Base-by-base conservation (phyloP, 768 basidiomycete species). In the Tulasnella calospora region DNA sequence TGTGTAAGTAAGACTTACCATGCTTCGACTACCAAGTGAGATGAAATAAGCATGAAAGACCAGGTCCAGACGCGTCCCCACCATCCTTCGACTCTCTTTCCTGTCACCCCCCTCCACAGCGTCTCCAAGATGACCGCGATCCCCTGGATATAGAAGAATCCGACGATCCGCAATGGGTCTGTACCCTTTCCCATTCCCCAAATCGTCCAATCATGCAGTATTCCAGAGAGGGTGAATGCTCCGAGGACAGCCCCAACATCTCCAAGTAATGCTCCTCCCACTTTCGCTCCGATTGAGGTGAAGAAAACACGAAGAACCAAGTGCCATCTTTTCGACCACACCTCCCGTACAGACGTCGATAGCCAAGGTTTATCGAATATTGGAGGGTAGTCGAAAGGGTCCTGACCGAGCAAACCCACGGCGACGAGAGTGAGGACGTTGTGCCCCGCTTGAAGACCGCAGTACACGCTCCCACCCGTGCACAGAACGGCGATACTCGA, bases 271-370 rank as follows among this genome's bases (percentile, higher is more conserved):
- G 86, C 87, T 83, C 82, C 80, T 73, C 75, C 36, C 40, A 74
- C 38, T 35, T 55, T 89, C 3, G 92, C 94, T 1, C 94, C 94
- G 67, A 88, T 89, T 10, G 92, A 86, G 67, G 93, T 84, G 83
- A 94, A 93, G 0, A 89, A 92, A 80, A 89, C 88, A 13, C 92
- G 88, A 46, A 95, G 86, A 3, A 90, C 82, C 82, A 94, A 92
- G 82, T 95, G 94, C 94, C 94, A 94, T 47, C 89, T 87, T 80
- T 86, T 88, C 0, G 90, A 86, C 94, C 94, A 95, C 80, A 94
- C 89, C 35, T 85, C 84, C 81, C 91, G 90, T 82, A 95, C 85
- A 0, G 92, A 94, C 71, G 89, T 86, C 6, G 92, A 84, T 17
- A 81, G 82, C 91, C 91, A 95, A 0, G 94, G 93, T 71, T 88